These are phyloP conservation scores for Dentipellis fragilis DNA, from an alignment of 768 basidiomycete genomes.

Conservation along the genomic window DNA sequence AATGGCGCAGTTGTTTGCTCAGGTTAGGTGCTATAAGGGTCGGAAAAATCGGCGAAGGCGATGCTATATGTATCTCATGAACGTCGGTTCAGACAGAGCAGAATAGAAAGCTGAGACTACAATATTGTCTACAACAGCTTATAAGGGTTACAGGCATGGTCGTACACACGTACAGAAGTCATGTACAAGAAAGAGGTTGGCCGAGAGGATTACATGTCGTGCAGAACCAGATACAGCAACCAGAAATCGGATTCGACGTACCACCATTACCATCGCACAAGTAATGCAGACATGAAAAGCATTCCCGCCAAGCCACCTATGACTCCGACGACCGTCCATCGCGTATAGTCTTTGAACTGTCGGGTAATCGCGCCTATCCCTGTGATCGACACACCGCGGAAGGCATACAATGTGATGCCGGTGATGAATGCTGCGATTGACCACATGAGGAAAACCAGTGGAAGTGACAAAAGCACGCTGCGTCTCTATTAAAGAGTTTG, in stretches of 20 bases:
- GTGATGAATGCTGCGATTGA: constrained; percentile 59
- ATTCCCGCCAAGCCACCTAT: constrained; percentile 57
- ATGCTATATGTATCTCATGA: no score
- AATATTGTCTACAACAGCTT: neutral
- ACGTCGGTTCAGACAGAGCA: no score
- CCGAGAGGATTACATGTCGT: no score
- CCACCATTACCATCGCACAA: constrained; percentile 9
- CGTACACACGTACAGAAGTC: no score
- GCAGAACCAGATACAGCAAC: neutral
- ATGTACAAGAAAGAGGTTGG: no score
- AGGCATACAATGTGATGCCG: constrained; percentile 56
- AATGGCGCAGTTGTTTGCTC: neutral
- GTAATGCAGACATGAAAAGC: constrained; percentile 39
- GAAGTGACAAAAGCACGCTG: constrained; percentile 59
- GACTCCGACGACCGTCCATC: constrained; percentile 53
- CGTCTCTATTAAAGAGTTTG: constrained; percentile 31
- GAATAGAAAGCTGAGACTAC: neutral
- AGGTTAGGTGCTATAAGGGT: no score
- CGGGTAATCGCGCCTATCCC: constrained; percentile 24
- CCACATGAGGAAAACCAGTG: constrained; percentile 65
- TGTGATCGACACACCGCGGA: constrained; percentile 39
- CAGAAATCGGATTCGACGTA: neutral
- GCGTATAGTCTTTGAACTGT: constrained; percentile 49
- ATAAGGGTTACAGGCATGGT: no score
- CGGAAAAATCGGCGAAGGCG: no score